phyloP scores from a whole-genome alignment of 2,329 filamentous ascomycete genomes.

The Monosporascus cannonballus region DNA sequence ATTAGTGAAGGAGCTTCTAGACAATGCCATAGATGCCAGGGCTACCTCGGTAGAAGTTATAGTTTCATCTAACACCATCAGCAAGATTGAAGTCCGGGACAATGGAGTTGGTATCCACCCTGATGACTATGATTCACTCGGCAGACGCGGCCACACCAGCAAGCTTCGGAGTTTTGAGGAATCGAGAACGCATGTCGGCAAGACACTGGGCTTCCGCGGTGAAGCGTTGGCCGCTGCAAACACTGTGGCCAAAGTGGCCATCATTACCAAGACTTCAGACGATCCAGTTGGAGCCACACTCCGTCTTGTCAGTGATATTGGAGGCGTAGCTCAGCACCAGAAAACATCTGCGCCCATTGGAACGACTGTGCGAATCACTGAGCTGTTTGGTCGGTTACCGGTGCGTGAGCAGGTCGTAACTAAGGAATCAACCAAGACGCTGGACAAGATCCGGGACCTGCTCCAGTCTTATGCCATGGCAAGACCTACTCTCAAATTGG shows the following conservation, averaged over 20 bases:
- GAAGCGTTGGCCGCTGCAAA: slow-evolving; percentile 64
- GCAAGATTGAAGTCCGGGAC: slow-evolving; percentile 64
- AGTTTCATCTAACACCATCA: slow-evolving; percentile 59
- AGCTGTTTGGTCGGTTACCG: slow-evolving; percentile 55
- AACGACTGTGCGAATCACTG: slow-evolving; percentile 57
- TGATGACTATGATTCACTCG: slow-evolving; percentile 56
- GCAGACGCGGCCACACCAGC: slow-evolving; percentile 66
- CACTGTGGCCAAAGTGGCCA: slow-evolving; percentile 49
- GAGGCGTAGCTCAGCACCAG: slow-evolving; percentile 33
- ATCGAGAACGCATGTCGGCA: slow-evolving; percentile 47
- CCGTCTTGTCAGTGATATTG: slow-evolving; percentile 33
- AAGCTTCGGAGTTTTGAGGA: slow-evolving; percentile 63
- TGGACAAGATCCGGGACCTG: slow-evolving; percentile 53
- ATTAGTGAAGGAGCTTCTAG: slow-evolving; percentile 70
- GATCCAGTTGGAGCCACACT: slow-evolving; percentile 52
- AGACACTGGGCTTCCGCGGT: slow-evolving; percentile 69
- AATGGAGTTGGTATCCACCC: slow-evolving; percentile 66
- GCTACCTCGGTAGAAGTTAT: slow-evolving; percentile 61
- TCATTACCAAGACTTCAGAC: slow-evolving; percentile 58
- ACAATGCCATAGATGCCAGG: slow-evolving; percentile 69
- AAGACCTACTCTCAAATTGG: slow-evolving; percentile 55
- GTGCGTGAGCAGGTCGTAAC: slow-evolving; percentile 55
- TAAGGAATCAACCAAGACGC: slow-evolving; percentile 50
- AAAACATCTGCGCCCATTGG: slow-evolving; percentile 53
- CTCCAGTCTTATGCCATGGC: slow-evolving; percentile 62